A percentile compares a stretch with the other conserved stretches of the same genome.
phyloP scores from a whole-genome alignment of 2,329 filamentous ascomycete genomes.

The Aspergillus novofumigatus region DNA sequence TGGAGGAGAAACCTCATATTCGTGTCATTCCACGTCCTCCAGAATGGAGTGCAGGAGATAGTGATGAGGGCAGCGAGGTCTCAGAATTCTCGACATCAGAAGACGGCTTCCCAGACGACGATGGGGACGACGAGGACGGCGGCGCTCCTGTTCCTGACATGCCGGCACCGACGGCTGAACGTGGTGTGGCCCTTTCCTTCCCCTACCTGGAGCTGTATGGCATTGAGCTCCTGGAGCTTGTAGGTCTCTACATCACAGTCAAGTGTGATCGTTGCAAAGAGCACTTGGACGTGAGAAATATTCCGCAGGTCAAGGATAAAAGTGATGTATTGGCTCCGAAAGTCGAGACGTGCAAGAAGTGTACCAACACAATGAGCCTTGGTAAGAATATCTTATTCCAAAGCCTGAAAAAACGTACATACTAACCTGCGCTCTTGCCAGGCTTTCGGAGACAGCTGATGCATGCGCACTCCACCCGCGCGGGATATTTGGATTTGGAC shows the following conservation, averaged over 20 bases:
- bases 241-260: slow-evolving; percentile 62
- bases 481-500: slow-evolving; percentile 72
- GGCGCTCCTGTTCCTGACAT: slow-evolving; percentile 33
- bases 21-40: slow-evolving; percentile 70
- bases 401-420: background rate
- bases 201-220: slow-evolving; percentile 72
- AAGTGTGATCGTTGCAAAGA: slow-evolving; percentile 80
- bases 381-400: slow-evolving; percentile 23
- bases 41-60: slow-evolving; percentile 59
- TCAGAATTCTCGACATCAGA: slow-evolving; percentile 45
- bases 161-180: slow-evolving; percentile 50
- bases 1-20: slow-evolving; percentile 59
- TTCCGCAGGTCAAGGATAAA: slow-evolving; percentile 53
- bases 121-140: slow-evolving; percentile 38
- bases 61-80: slow-evolving; percentile 32
- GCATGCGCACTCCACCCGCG: slow-evolving; percentile 67
- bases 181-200: slow-evolving; percentile 73
- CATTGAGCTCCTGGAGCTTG: slow-evolving; percentile 70
- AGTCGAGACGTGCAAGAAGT: slow-evolving; percentile 53
- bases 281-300: slow-evolving; percentile 62
- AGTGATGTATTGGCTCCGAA: slow-evolving; percentile 37
- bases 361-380: slow-evolving; percentile 47
- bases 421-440: slow-evolving; percentile 13
- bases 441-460: slow-evolving; percentile 65
- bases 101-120: slow-evolving; percentile 41